Conservation (phyloP, 2,329 filamentous ascomycete species). For the Tolypocladium sp. region DNA sequence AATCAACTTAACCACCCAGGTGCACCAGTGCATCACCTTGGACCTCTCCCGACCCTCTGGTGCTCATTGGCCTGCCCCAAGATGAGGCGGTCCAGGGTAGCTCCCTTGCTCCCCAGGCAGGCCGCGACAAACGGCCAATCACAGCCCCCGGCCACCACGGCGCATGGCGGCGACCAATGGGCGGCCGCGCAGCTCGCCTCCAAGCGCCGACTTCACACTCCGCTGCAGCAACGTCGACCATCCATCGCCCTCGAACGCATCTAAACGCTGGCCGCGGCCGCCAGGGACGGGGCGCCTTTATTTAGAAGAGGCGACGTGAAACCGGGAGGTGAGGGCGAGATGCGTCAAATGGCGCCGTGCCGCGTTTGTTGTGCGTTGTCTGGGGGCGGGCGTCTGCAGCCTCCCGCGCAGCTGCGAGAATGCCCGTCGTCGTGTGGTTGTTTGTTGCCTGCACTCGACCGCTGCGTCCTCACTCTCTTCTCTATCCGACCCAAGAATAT, state of each 20-base stretch:
- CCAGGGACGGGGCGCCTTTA: not conserved
- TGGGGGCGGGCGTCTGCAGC: not conserved
- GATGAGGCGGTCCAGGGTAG: not conserved
- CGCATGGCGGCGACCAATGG: slow-evolving; percentile 22
- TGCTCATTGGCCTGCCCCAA: not conserved
- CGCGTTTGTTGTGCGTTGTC: not conserved
- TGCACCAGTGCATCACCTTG: not conserved
- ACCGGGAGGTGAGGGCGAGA: not conserved
- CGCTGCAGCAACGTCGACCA: not conserved
- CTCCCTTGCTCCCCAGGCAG: not conserved
- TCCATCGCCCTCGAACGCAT: not conserved
- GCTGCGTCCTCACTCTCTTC: not conserved
- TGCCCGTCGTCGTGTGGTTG: slow-evolving; percentile 6
- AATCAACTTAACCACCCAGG: too few species aligned
- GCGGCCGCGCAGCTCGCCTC: slow-evolving; percentile 3
- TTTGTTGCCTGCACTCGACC: slow-evolving; percentile 2
- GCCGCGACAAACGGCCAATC: slow-evolving; percentile 18
- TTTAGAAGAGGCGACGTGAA: slow-evolving; percentile 1
- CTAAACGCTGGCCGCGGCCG: not conserved
- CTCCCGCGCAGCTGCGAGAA: not conserved
- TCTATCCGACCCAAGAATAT: not conserved
- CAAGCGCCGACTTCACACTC: slow-evolving; percentile 31
- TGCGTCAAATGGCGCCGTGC: not conserved
- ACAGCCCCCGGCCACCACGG: slow-evolving; percentile 10
- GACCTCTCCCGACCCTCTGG: not conserved